Conservation (phyloP, 768 basidiomycete genomes). For the Podaxis sp. region DNA sequence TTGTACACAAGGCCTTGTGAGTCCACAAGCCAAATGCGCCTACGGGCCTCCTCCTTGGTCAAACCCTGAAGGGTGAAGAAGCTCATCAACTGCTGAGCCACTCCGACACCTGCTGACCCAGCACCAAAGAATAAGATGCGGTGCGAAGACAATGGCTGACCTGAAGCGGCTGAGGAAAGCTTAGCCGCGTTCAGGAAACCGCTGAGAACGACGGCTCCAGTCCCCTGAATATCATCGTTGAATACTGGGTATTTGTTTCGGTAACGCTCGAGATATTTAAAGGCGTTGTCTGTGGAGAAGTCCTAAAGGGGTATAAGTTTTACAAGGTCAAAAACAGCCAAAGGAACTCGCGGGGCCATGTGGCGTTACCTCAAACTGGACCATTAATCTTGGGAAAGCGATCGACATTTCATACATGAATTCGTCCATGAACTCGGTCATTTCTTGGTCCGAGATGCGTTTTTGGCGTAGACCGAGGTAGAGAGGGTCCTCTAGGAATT, state of each 20-base stretch:
- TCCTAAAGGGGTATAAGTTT: conserved; percentile 44
- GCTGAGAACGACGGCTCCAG: conserved; percentile 88
- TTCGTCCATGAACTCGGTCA: conserved; percentile 87
- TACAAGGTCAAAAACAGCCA: neutral
- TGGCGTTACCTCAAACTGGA: conserved; percentile 74
- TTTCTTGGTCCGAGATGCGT: conserved; percentile 60
- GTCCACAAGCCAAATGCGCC: conserved; percentile 80
- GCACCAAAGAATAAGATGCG: conserved; percentile 92
- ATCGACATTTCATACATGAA: conserved; percentile 82
- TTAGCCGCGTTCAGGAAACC: conserved; percentile 89
- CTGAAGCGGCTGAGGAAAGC: conserved; percentile 70
- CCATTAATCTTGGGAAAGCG: conserved; percentile 76
- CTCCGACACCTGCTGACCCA: conserved; percentile 90
- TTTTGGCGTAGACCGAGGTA: conserved; percentile 84
- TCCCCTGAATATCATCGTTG: conserved; percentile 91
- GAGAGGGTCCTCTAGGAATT: conserved; percentile 79
- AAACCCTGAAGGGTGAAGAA: conserved; percentile 86
- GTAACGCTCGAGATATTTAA: conserved; percentile 78
- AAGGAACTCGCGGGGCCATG: neutral
- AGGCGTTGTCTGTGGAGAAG: conserved; percentile 91
- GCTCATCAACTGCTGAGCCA: conserved; percentile 83
- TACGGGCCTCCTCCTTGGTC: conserved; percentile 71
- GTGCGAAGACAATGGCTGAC: conserved; percentile 65
- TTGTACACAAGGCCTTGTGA: conserved; percentile 84
- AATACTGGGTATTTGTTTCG: conserved; percentile 75